Base-by-base conservation (phyloP, 345 rosid species). In the Passiflora organensis region DNA sequence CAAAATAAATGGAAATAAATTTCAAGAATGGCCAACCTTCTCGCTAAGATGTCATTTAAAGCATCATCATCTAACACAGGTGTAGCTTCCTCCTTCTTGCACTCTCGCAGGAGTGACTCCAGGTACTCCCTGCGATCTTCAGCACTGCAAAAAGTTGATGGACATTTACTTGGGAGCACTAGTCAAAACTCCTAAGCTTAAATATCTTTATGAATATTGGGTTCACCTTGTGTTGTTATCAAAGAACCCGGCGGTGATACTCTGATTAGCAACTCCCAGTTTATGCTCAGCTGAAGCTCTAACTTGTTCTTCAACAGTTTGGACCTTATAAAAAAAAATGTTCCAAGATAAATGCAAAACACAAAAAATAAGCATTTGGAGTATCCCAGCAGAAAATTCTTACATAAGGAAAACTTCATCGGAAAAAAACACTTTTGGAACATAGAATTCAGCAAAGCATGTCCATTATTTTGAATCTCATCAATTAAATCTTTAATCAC, bases 201-300 rank as follows among this genome's bases (percentile, higher is more conserved):
- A 59, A 47, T 60, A 32, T 6, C 58, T 17, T 43, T 51, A 55
- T 21, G n/a, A 28, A 34, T 10, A 56, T 28, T 32, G 28, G 37
- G 32, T 25, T 73, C 47, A 84, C 97, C 97, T 89, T 43, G 97
- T 86, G 66, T 89, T 82, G 51, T 89, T 89, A 83, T 89, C 95
- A 72, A 86, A 86, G 76, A 89, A 89, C 34, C 97, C 97, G 39
- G 97, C 97, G 59, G 97, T 89, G 53, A 89, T 89, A 61, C 97
- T 89, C 82, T 89, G 97, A 72, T 89, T 86, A 70, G 95, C 97
- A 70, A 89, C 95, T 65, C 97, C 97, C 59, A 89, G 82, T 76
- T 89, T 89, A 76, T 89, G 97, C 74, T 89, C 95, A 15, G 97
- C 95, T 34, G 97, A 63, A 71, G 93, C 95, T 73, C 97, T 80